These are phyloP conservation scores for Fusarium solani-melongenae DNA, from an alignment of 2,329 filamentous ascomycete genomes.

Conservation along the genomic window DNA sequence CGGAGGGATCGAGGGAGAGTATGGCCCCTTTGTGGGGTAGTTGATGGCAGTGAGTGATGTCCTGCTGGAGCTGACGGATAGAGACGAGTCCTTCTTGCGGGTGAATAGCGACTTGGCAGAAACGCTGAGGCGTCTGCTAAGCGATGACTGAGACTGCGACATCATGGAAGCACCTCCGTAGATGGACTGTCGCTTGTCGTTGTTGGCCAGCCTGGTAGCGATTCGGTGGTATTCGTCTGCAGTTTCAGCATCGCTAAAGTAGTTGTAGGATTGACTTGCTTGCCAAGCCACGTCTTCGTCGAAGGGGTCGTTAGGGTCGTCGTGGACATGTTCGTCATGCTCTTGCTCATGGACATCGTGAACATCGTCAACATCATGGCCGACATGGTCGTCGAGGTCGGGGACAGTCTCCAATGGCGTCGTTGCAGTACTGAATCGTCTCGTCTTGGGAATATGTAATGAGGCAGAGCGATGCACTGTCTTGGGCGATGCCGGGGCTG, in stretches of 20 bases:
- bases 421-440: constrained; percentile 22
- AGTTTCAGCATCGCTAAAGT: constrained; percentile 46
- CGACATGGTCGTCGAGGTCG: not conserved
- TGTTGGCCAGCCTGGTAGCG: constrained; percentile 46
- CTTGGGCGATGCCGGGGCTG: constrained; percentile 31
- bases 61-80: constrained; percentile 25
- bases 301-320: constrained; percentile 18
- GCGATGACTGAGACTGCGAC: constrained; percentile 27
- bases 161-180: constrained; percentile 14
- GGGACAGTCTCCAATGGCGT: constrained; percentile 19
- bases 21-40: constrained; percentile 32
- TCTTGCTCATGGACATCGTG: not conserved
- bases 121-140: constrained; percentile 42
- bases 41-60: constrained; percentile 19
- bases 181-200: constrained; percentile 38
- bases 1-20: constrained; percentile 21
- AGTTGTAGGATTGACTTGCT: constrained; percentile 33
- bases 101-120: constrained; percentile 43
- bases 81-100: constrained; percentile 38
- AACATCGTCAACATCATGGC: constrained; percentile 10
- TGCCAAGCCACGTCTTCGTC: constrained; percentile 28
- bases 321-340: constrained; percentile 4
- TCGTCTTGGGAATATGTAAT: constrained; percentile 28
- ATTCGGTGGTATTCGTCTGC: constrained; percentile 52
- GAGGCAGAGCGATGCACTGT: constrained; percentile 18